phyloP scores from a whole-genome alignment of 179 eudicot species.

The Carnegiea gigantea region DNA sequence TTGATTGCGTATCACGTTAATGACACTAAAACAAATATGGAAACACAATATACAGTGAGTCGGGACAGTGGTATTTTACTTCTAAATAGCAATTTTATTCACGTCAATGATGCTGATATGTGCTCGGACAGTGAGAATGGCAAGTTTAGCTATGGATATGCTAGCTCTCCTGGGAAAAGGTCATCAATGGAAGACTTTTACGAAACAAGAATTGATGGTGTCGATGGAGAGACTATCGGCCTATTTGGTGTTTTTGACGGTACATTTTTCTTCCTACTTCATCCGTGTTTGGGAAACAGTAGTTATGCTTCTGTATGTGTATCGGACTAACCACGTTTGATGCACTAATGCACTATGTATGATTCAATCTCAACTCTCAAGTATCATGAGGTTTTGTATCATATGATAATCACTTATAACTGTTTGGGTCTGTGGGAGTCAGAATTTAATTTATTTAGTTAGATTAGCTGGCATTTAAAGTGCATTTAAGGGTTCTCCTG shows the following conservation, averaged over 20 bases:
- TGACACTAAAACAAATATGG: neutral
- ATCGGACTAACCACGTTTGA: neutral
- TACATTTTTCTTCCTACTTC: constrained; percentile 27
- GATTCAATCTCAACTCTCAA: neutral
- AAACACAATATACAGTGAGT: neutral
- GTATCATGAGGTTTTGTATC: neutral
- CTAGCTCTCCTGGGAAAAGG: constrained; percentile 97
- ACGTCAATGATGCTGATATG: constrained; percentile 10
- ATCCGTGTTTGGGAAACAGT: neutral
- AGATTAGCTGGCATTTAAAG: neutral
- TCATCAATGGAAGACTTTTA: constrained; percentile 99
- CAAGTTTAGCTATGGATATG: constrained; percentile 94
- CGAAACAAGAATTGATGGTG: constrained; percentile 95
- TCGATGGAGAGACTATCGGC: constrained; percentile 91
- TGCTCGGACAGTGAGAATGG: constrained; percentile 67
- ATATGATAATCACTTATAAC: too few species aligned
- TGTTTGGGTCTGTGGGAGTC: neutral
- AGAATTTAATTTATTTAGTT: neutral
- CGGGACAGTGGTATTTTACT: neutral
- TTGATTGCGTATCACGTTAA: neutral
- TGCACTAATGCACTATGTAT: neutral
- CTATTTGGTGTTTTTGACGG: constrained; percentile 98
- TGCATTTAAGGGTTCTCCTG: neutral
- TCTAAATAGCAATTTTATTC: constrained; percentile 54
- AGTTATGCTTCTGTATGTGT: neutral